phyloP scores from a whole-genome alignment of 345 rosid species.

The Populus ilicifolia region DNA sequence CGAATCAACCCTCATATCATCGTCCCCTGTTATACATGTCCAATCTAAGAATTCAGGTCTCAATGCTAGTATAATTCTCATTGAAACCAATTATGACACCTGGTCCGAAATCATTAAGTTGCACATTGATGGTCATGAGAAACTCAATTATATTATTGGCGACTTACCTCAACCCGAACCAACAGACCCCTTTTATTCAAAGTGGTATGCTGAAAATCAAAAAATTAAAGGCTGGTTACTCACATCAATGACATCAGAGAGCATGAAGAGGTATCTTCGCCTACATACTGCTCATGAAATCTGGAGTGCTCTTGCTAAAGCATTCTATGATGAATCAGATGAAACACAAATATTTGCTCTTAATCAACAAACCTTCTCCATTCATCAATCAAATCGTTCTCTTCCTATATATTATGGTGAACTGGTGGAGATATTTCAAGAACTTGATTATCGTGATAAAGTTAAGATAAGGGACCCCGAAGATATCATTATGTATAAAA shows the following conservation, averaged over 20 bases:
- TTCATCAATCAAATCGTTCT: not conserved
- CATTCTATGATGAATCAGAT: not conserved
- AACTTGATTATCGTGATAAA: not conserved
- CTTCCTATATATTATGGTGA: constrained; percentile 10
- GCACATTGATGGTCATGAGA: not conserved
- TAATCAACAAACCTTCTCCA: not conserved
- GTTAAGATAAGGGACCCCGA: constrained; percentile 6
- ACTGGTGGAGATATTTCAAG: constrained; percentile 12
- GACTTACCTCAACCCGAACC: not conserved
- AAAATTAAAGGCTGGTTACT: not conserved
- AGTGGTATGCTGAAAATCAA: constrained; percentile 7
- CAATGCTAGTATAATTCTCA: not conserved
- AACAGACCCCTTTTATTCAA: not conserved
- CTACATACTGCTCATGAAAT: not conserved
- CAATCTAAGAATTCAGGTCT: not conserved
- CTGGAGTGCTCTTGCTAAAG: not conserved
- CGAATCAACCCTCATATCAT: not conserved
- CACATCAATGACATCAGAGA: not conserved
- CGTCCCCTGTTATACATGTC: constrained; percentile 4
- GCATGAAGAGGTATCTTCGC: not conserved
- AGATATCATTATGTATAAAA: constrained; percentile 6
- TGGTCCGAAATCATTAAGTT: not conserved
- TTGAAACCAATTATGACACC: not conserved
- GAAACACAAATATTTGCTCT: constrained; percentile 5
- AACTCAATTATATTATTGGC: not conserved